Evolutionary conservation across 2,329 filamentous ascomycete species (phyloP), one percentile per base, ranked within the genome.

Genomic region (Colletotrichum cordylinicola): DNA sequence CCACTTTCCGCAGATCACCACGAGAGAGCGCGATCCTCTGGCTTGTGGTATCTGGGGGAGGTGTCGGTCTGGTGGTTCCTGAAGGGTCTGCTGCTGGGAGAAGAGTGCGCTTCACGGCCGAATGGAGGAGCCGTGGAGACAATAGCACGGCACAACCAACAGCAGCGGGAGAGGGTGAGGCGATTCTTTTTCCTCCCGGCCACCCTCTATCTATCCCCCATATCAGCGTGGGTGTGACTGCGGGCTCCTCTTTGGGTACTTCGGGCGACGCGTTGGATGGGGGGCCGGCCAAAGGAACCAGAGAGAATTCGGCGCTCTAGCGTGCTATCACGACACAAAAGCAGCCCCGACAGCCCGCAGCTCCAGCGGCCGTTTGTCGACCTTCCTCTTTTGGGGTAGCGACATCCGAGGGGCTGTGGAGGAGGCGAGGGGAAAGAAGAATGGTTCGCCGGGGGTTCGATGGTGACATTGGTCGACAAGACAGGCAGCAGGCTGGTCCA

Each of bases 331-430:
- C 71, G 67, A 76, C 70, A 75, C 60, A 76, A 58, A 65, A 48
- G 70, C 43, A 52, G 73, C 48, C 43, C 37, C 62, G 58, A 61
- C 67, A 67, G 70, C 65, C 70, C 65, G 65, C 62, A 75, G 56
- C 56, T 29, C 58, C 74, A 76, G 70, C 70, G 43, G 70, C 72
- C 61, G 71, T 75, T 75, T 60, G 66, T 67, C 67, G 74, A 76
- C 74, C 74, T 76, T 74, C 74, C 74, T 76, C 66, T 70, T 70
- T 71, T 70, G 72, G 74, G 74, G 74, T 76, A 76, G 74, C 60
- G 72, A 76, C 60, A 66, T 74, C 55, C 72, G 74, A 67, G 74
- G 64, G 74, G 72, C 74, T 75, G 67, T 74, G 70, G 70, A 75
- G 65, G 70, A 70, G 66, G 71, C 71, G 72, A 76, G 43, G 52